phyloP scores from a whole-genome alignment of 306 rosid species.

The Hippophae gyantsensis region DNA sequence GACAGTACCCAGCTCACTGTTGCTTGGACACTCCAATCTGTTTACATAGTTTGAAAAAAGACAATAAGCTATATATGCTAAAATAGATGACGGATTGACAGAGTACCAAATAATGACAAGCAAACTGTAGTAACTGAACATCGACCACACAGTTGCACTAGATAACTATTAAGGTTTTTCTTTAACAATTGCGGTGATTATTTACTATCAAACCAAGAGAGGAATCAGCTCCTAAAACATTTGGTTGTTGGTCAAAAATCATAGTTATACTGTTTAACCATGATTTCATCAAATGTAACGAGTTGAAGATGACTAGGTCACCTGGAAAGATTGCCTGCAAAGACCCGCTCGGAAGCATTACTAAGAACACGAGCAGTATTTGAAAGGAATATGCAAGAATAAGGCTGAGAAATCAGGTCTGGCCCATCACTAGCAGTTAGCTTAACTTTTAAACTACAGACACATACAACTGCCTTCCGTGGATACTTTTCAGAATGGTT shows the following conservation, averaged over 20 bases:
- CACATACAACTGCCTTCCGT: too few species aligned
- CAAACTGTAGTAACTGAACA: not conserved
- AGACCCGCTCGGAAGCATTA: not conserved
- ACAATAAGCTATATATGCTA: constrained; percentile 1
- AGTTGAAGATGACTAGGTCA: too few species aligned
- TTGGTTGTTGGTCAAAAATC: too few species aligned
- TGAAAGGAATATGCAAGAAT: not conserved
- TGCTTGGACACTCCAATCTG: constrained; percentile 99
- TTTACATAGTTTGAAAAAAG: constrained; percentile 19
- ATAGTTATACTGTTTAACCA: too few species aligned
- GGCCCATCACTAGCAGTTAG: not conserved
- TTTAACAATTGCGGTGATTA: too few species aligned
- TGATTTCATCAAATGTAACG: too few species aligned
- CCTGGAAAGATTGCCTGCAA: too few species aligned
- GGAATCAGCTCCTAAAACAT: too few species aligned
- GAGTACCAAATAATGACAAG: not conserved
- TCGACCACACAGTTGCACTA: not conserved
- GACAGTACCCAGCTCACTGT: constrained; percentile 81
- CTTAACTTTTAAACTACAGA: too few species aligned
- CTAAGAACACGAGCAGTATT: not conserved
- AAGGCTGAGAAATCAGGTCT: not conserved
- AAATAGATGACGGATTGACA: not conserved
- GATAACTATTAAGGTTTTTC: too few species aligned
- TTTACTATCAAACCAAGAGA: too few species aligned
- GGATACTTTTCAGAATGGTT: not conserved